Conservation (phyloP, 306 rosid species). For the Prinsepia uniflora region DNA sequence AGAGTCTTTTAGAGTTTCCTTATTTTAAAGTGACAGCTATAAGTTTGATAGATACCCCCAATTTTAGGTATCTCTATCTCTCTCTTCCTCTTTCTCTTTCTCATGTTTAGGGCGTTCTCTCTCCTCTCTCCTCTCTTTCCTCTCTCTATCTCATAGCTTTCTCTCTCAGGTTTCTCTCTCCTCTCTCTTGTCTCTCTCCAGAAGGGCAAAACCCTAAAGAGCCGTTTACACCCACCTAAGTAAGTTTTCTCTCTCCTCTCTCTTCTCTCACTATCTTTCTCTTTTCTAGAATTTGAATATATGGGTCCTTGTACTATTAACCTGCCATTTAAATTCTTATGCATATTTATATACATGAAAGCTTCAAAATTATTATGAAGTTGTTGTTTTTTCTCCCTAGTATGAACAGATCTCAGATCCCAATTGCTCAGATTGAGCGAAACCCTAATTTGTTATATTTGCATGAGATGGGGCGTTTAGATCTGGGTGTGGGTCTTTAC, state of each 20-base stretch:
- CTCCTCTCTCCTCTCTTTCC: constrained; percentile 32
- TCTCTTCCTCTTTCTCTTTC: constrained; percentile 27
- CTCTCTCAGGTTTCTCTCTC: constrained; percentile 37
- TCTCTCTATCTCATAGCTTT: constrained; percentile 20
- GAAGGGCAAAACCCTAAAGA: constrained; percentile 98
- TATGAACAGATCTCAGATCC: constrained; percentile 33
- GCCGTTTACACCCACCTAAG: constrained; percentile 99
- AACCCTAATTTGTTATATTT: constrained; percentile 15
- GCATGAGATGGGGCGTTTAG: constrained; percentile 27
- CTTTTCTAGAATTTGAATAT: constrained; percentile 59
- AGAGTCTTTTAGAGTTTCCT: constrained; percentile 17
- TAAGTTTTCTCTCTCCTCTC: constrained; percentile 69
- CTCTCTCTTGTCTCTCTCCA: constrained; percentile 56
- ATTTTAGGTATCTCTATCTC: constrained; percentile 31
- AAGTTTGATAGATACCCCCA: constrained; percentile 35
- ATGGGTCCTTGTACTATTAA: constrained; percentile 73
- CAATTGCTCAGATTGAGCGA: constrained; percentile 22
- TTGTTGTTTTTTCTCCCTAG: not conserved
- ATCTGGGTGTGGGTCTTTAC: constrained; percentile 26
- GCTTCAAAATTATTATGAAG: constrained; percentile 1
- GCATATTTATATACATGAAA: constrained; percentile 27
- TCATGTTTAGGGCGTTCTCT: constrained; percentile 20
- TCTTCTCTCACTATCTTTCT: constrained; percentile 23
- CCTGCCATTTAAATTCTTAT: constrained; percentile 46
- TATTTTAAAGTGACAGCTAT: constrained; percentile 32